Conservation (phyloP, 1,284 basidiomycete genomes). For the Trametes hirsuta region DNA sequence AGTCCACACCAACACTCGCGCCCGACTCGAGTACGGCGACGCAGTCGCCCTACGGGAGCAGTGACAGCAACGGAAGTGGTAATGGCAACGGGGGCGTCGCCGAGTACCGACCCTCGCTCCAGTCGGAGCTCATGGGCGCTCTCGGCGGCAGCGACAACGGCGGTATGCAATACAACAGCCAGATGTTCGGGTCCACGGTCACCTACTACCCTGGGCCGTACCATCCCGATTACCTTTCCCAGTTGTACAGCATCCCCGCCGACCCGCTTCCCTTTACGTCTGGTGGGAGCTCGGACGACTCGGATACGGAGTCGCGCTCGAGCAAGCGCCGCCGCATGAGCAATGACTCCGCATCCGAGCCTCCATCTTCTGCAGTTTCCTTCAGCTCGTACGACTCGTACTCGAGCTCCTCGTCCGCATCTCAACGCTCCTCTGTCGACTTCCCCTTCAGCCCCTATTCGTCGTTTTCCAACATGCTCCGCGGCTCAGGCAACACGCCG, state of each 20-base stretch:
- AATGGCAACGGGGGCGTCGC: slow-evolving; percentile 23
- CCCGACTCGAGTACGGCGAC: slow-evolving; percentile 59
- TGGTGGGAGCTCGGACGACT: slow-evolving; percentile 47
- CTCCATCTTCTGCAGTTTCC: slow-evolving; percentile 46
- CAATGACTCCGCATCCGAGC: slow-evolving; percentile 64
- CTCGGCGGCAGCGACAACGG: slow-evolving; percentile 51
- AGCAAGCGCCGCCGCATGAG: slow-evolving; percentile 74
- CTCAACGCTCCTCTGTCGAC: slow-evolving; percentile 60
- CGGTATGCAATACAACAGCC: slow-evolving; percentile 31
- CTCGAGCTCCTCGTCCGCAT: slow-evolving; percentile 42
- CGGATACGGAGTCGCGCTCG: slow-evolving; percentile 47
- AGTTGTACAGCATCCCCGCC: slow-evolving; percentile 43
- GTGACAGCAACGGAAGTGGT: not conserved
- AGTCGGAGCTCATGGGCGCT: slow-evolving; percentile 66
- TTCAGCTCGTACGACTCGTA: slow-evolving; percentile 42
- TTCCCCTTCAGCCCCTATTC: slow-evolving; percentile 51
- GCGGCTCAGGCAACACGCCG: slow-evolving; percentile 54
- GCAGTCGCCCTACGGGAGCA: slow-evolving; percentile 50
- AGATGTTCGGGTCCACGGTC: slow-evolving; percentile 33
- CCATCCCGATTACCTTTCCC: slow-evolving; percentile 66
- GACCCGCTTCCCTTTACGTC: slow-evolving; percentile 55
- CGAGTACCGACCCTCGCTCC: slow-evolving; percentile 45
- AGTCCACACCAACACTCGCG: slow-evolving; percentile 63
- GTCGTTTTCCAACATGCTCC: slow-evolving; percentile 46
- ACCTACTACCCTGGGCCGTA: slow-evolving; percentile 66